phyloP scores from a whole-genome alignment of 1,284 basidiomycete genomes.

The Cryptococcus maquisensis region DNA sequence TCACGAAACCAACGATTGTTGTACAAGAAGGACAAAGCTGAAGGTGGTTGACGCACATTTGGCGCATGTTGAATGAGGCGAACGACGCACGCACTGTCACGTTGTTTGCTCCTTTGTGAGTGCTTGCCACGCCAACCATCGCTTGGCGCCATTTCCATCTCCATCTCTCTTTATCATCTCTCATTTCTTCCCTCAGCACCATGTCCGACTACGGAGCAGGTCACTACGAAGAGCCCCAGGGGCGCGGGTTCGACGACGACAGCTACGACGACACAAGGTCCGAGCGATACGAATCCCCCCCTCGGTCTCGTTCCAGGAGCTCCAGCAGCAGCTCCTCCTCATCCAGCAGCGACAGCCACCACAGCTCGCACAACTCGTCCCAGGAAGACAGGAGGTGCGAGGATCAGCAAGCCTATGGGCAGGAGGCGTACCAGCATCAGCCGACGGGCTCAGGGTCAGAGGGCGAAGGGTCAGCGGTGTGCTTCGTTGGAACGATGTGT shows the following conservation, averaged over 20 bases:
- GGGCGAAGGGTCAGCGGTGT: background rate
- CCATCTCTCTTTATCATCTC: background rate
- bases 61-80: too few species aligned
- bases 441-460: background rate
- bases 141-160: background rate
- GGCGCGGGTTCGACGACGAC: background rate
- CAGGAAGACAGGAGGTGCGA: background rate
- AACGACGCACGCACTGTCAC: too few species aligned
- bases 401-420: too few species aligned
- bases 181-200: background rate
- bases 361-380: background rate
- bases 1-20: too few species aligned
- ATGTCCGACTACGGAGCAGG: slow-evolving; percentile 14
- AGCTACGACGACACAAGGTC: background rate
- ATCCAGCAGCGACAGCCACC: background rate
- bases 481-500: background rate
- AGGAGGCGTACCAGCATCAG: background rate
- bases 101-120: too few species aligned
- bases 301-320: background rate
- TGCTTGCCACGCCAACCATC: background rate
- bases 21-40: too few species aligned
- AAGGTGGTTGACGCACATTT: too few species aligned
- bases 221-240: background rate
- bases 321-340: background rate
- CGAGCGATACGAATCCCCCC: background rate